Evolutionary conservation across 371 early-diverging fungal species (phyloP), one percentile per base, ranked within the genome.

Genomic region (Funneliformis caledonium): DNA sequence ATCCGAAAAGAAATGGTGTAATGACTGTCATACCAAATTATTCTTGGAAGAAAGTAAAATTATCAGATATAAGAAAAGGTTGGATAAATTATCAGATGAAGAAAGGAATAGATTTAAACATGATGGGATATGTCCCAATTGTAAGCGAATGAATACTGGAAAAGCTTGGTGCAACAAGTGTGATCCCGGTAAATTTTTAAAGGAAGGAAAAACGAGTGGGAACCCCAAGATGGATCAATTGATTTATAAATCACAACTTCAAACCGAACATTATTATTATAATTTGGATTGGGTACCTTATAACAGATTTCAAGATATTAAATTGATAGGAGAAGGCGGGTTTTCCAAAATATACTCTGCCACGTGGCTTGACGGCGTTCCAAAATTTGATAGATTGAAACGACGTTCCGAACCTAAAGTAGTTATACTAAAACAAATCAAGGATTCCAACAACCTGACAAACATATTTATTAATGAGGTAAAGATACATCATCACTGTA

Each of bases 211-310:
- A 50, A 73, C 73, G 6, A 72, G 43, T 26, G 72, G 72, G 0
- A 48, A 50, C 22, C 16, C 31, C 3, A 9, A 7, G 19, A 47
- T 72, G 12, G 50, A 72, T 48, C 43, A 72, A 5, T 72, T 72
- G 10, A 72, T 72, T 22, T 42, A 26, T 42, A 47, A n/a, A 11
- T 12, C 43, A 47, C 72, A 72, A 47, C 12, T 50, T 9, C 7
- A 22, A 19, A 19, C 11, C 0, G 72, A n/a, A 11, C 16, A 50
- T 14, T n/a, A 72, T 22, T 33, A 45, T 19, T 42, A 42, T 4
- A 12, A 42, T 16, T 19, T 72, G 4, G 72, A 72, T 19, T 72
- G 72, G 72, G 45, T 72, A 45, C 72, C 72, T n/a, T 72, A 9
- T 22, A 6, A 72, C 47, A n/a, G 50, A 19, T 50, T 72, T 9